phyloP scores from a whole-genome alignment of 1,139 yeast genomes.

The Candida tetrigidarum region DNA sequence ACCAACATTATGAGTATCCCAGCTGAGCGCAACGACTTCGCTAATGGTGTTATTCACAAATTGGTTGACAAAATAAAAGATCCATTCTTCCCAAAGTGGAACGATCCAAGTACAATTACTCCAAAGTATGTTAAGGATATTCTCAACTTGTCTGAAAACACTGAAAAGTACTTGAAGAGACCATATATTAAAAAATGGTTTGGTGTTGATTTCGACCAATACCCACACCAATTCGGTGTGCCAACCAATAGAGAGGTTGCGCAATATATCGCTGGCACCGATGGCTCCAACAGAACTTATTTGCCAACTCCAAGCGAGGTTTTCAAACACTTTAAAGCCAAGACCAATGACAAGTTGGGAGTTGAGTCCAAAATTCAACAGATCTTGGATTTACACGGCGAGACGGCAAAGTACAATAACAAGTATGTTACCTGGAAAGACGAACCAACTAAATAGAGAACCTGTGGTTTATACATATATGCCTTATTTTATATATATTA shows the following conservation, averaged over 20 bases:
- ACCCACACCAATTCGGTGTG: constrained; percentile 81
- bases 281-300: constrained; percentile 62
- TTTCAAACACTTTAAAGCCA: constrained; percentile 57
- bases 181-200: constrained; percentile 50
- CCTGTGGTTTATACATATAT: neutral
- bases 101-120: constrained; percentile 25
- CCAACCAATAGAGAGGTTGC: constrained; percentile 69
- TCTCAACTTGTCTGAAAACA: constrained; percentile 27
- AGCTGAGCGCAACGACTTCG: constrained; percentile 64
- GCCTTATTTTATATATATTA: constrained; percentile 1
- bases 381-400: constrained; percentile 64
- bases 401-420: constrained; percentile 56
- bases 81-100: constrained; percentile 57
- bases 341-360: constrained; percentile 61
- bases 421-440: constrained; percentile 64
- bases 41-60: constrained; percentile 76
- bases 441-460: constrained; percentile 12
- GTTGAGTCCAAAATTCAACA: constrained; percentile 59
- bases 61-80: constrained; percentile 66
- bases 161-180: constrained; percentile 33
- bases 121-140: constrained; percentile 26
- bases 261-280: constrained; percentile 65
- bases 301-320: constrained; percentile 73
- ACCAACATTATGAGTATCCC: constrained; percentile 67
- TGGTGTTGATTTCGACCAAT: constrained; percentile 57